These are phyloP conservation scores for Entophlyctis luteolus DNA, from an alignment of 192 early-diverging fungal species.

Conservation along the genomic window DNA sequence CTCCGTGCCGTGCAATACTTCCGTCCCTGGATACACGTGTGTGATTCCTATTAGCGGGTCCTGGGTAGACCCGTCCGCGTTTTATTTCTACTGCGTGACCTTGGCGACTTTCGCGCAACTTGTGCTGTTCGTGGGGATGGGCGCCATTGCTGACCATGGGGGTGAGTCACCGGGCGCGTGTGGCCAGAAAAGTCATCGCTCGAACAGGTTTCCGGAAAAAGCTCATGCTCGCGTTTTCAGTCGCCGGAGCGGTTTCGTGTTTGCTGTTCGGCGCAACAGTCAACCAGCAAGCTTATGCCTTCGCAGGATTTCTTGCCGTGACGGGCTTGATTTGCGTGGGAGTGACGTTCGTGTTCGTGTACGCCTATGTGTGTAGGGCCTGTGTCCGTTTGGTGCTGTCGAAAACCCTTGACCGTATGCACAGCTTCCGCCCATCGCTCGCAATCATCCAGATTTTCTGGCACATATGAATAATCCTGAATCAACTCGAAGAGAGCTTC, in stretches of 20 bases:
- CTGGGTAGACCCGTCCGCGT: constrained; percentile 26
- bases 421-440: constrained; percentile 2
- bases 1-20: constrained; percentile 28
- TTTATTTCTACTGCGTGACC: constrained; percentile 33
- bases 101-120: constrained; percentile 28
- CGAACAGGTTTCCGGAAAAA: constrained; percentile 18
- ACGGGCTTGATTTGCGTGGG: constrained; percentile 12
- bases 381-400: not conserved
- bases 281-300: not conserved
- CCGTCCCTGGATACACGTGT: constrained; percentile 19
- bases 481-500: not conserved
- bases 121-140: constrained; percentile 29
- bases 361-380: constrained; percentile 9
- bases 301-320: constrained; percentile 9
- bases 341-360: constrained; percentile 23
- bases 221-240: constrained; percentile 22
- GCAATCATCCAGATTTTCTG: constrained; percentile 25
- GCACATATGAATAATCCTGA: not conserved
- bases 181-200: not conserved
- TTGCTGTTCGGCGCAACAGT: not conserved
- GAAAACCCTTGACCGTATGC: not conserved
- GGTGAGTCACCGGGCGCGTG: not conserved
- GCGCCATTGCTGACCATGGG: constrained; percentile 42
- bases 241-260: constrained; percentile 4
- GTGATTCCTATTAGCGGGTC: constrained; percentile 10